Percentiles rank a stretch among this genome's conserved stretches.
phyloP scores from a whole-genome alignment of 75 land plant genomes.

The Adiantum capillusveneris region DNA sequence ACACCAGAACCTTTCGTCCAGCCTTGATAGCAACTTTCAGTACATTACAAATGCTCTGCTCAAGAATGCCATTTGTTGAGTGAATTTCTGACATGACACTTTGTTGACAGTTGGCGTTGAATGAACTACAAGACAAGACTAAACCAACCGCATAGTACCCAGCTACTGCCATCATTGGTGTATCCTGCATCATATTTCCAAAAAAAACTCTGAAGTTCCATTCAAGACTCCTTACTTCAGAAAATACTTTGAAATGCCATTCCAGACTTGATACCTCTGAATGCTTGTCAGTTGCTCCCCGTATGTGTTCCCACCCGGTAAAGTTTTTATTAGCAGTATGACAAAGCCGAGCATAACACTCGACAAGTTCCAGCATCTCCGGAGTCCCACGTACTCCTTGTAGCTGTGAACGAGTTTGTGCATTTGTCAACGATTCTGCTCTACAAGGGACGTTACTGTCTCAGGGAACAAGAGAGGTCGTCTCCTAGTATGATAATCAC shows the following conservation, averaged over 20 bases:
- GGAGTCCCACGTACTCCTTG: slow-evolving; percentile 8
- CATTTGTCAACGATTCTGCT: background rate
- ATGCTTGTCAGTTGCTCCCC: background rate
- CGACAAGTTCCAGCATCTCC: slow-evolving; percentile 21
- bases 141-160: slow-evolving; percentile 24
- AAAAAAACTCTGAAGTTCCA: too few relatives aligned
- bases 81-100: too few relatives aligned
- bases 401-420: slow-evolving; percentile 11
- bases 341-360: slow-evolving; percentile 26
- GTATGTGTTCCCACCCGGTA: slow-evolving; percentile 14
- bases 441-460: background rate
- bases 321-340: slow-evolving; percentile 9
- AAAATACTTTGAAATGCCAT: too few relatives aligned
- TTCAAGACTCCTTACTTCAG: too few relatives aligned
- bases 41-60: background rate
- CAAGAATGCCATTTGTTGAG: too few relatives aligned
- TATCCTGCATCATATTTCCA: slow-evolving; percentile 1
- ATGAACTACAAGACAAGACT: background rate
- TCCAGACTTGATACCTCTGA: background rate
- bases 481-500: too few relatives aligned
- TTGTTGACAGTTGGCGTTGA: too few relatives aligned
- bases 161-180: background rate
- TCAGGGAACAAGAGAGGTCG: background rate
- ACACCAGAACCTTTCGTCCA: background rate
- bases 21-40: background rate